phyloP scores from a whole-genome alignment of 2,329 filamentous ascomycete genomes.

The Periconia digitata region DNA sequence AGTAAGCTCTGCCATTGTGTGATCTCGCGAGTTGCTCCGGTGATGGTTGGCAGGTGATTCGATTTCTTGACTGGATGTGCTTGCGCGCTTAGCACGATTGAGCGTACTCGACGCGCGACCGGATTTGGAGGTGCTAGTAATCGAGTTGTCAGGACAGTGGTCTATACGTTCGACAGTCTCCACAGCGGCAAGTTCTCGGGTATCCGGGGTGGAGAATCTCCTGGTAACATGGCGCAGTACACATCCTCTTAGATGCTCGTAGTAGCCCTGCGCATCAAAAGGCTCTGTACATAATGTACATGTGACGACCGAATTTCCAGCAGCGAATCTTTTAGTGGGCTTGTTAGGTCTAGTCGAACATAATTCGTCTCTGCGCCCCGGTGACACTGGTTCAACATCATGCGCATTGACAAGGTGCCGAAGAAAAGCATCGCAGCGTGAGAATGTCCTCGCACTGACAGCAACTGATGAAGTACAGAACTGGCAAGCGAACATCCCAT shows the following conservation, averaged over 20 bases:
- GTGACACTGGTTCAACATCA: constrained; percentile 81
- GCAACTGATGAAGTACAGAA: constrained; percentile 84
- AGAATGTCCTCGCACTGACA: constrained; percentile 83
- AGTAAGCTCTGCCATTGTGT: constrained; percentile 16
- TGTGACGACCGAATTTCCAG: constrained; percentile 71
- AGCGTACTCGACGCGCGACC: too few relatives aligned
- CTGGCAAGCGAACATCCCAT: constrained; percentile 90
- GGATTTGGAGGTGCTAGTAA: too few relatives aligned
- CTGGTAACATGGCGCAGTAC: constrained; percentile 54
- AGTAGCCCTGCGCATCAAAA: constrained; percentile 90
- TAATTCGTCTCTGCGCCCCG: constrained; percentile 77
- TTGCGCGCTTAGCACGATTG: too few relatives aligned
- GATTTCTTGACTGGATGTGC: too few relatives aligned
- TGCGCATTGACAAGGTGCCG: constrained; percentile 82
- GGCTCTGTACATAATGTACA: constrained; percentile 87
- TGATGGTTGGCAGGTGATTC: background rate
- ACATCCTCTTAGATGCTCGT: constrained; percentile 80
- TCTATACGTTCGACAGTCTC: too few relatives aligned
- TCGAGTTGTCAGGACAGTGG: too few relatives aligned
- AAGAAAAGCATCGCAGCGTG: constrained; percentile 88
- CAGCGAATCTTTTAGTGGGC: constrained; percentile 30
- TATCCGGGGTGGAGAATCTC: background rate
- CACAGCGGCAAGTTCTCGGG: too few relatives aligned
- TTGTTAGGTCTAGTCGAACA: constrained; percentile 61
- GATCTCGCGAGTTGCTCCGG: background rate